These are phyloP conservation scores for Exophiala oligosperma DNA, from an alignment of 2,329 filamentous ascomycete species.

Conservation along the genomic window DNA sequence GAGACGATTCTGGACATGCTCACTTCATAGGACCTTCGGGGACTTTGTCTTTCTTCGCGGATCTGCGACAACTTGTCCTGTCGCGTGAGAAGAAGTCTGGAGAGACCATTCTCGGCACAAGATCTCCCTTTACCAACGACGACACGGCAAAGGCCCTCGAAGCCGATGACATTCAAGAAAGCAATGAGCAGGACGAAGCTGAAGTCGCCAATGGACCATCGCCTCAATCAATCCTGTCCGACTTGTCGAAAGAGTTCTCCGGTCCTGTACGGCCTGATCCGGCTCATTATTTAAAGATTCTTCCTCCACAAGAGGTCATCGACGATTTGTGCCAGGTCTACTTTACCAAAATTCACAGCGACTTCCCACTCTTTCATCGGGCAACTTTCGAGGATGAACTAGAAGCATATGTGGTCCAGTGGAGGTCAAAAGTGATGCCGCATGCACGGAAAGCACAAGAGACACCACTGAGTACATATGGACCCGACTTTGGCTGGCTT, in stretches of 20 bases:
- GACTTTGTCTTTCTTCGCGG: constrained; percentile 2
- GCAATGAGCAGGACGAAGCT: neutral
- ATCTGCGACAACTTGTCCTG: neutral
- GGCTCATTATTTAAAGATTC: neutral
- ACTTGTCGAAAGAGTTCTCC: neutral
- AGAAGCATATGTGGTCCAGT: neutral
- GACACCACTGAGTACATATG: neutral
- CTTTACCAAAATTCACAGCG: constrained; percentile 1
- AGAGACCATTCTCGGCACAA: neutral
- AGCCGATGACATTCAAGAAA: neutral
- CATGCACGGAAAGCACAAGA: neutral
- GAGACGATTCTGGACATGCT: neutral
- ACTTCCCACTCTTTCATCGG: constrained; percentile 4
- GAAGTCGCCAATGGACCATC: neutral
- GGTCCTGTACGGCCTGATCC: neutral
- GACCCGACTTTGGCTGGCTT: constrained; percentile 1
- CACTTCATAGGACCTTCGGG: constrained; percentile 2
- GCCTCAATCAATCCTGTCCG: neutral
- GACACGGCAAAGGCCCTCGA: constrained; percentile 1
- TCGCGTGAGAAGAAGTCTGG: neutral
- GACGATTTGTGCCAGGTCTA: neutral
- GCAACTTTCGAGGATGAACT: constrained; percentile 2
- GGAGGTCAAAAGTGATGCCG: neutral
- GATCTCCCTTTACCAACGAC: neutral
- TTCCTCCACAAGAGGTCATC: neutral